These are phyloP conservation scores for Zizania latifolia DNA, from an alignment of 176 grass and related monocot species.

Conservation along the genomic window DNA sequence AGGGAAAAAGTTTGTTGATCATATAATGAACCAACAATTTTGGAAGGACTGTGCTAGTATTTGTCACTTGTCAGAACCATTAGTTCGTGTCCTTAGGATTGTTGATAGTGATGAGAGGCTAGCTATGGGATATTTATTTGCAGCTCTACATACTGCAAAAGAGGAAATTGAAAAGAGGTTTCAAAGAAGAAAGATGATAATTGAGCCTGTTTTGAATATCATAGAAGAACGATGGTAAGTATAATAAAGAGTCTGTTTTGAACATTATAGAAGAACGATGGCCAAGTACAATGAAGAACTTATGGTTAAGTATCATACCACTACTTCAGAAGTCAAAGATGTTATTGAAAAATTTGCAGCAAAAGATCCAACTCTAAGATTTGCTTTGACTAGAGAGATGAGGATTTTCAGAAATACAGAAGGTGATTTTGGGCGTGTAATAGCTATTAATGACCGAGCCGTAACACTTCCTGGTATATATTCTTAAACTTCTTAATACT, in stretches of 20 bases:
- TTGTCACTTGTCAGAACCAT: not conserved
- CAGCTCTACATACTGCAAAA: not conserved
- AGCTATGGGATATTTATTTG: not conserved
- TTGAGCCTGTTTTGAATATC: not conserved
- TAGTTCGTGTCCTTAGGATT: not conserved
- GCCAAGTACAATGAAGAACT: not conserved
- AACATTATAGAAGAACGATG: not conserved
- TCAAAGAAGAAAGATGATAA: conserved; percentile 6
- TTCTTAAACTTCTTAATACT: too few relatives aligned
- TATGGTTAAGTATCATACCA: not conserved
- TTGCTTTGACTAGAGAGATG: not conserved
- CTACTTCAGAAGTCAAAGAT: not conserved
- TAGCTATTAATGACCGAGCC: not conserved
- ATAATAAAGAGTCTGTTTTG: not conserved
- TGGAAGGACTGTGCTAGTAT: not conserved
- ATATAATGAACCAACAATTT: not conserved
- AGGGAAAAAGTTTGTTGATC: not conserved
- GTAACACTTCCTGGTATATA: too few relatives aligned
- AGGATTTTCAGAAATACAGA: not conserved
- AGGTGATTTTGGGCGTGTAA: not conserved
- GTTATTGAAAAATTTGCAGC: not conserved
- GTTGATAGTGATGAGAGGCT: not conserved
- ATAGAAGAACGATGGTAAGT: not conserved
- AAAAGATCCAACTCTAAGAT: not conserved
- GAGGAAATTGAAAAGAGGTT: conserved; percentile 1